A percentile compares a stretch with the other conserved stretches of the same genome.
phyloP scores from a whole-genome alignment of 768 basidiomycete genomes.

The Collybia nuda region DNA sequence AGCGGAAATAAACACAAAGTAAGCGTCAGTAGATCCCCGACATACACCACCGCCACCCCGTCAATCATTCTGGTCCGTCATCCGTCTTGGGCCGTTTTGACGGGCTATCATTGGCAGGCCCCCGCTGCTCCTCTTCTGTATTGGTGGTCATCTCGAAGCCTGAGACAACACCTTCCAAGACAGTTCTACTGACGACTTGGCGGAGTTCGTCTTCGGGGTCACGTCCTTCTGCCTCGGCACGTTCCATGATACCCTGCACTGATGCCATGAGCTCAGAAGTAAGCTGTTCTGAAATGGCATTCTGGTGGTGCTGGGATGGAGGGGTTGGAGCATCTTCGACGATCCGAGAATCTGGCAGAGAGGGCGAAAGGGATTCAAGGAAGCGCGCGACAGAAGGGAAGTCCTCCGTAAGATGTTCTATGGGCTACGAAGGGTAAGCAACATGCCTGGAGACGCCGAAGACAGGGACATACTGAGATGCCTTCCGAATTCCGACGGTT shows the following conservation, averaged over 20 bases:
- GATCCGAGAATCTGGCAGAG: slow-evolving; percentile 9
- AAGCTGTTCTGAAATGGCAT: slow-evolving; percentile 66
- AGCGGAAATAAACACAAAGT: too few species aligned
- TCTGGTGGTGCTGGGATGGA: slow-evolving; percentile 68
- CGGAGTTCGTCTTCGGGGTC: slow-evolving; percentile 71
- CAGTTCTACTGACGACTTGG: slow-evolving; percentile 59
- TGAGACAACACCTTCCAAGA: slow-evolving; percentile 63
- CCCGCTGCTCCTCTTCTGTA: slow-evolving; percentile 17
- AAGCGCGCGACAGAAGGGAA: slow-evolving; percentile 67
- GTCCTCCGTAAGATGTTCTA: slow-evolving; percentile 68
- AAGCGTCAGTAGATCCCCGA: too few species aligned
- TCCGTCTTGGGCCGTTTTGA: slow-evolving; percentile 34
- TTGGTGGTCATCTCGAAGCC: slow-evolving; percentile 52
- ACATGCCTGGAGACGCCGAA: neutral
- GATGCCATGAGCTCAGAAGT: slow-evolving; percentile 66
- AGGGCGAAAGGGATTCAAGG: slow-evolving; percentile 42
- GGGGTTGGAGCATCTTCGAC: slow-evolving; percentile 12
- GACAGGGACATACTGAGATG: slow-evolving; percentile 55
- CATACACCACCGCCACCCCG: too few species aligned
- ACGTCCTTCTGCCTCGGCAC: slow-evolving; percentile 52
- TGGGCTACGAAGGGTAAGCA: slow-evolving; percentile 47
- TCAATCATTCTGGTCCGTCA: slow-evolving; percentile 6
- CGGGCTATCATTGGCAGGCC: slow-evolving; percentile 26
- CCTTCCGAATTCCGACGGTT: slow-evolving; percentile 69
- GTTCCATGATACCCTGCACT: slow-evolving; percentile 64